Evolutionary conservation across 352 stramenopile genomes (phyloP), one percentile per base, ranked within the genome.

Genomic region (Phytophthora parvispora): DNA sequence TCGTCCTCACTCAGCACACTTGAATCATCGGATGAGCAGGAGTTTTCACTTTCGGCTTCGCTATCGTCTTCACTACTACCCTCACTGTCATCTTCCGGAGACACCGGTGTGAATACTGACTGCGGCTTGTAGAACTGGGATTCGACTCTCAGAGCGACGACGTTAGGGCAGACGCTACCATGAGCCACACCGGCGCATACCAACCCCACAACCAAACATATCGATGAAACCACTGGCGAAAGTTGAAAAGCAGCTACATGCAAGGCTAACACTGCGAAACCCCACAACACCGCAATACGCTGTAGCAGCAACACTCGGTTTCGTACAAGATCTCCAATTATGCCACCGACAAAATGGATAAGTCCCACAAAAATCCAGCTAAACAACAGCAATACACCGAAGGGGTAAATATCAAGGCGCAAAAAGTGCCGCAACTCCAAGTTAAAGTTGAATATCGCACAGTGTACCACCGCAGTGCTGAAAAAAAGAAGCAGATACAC

Each of bases 361-460:
- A 94, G 62, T 1, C 81, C 84, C 20, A 89, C 52, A 51, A 90
- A 67, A 22, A 73, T 74, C 81, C 83, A 92, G 31, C 77, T 75
- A 12, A 90, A 56, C 34, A 94, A 64, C 63, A 94, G 53, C 13
- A 86, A 70, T 5, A 90, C 50, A 2, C 86, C 83, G 18, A 94
- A 80, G 15, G 86, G 83, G 8, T 84, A 67, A 29, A 57, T 51
- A 4, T 94, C 79, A 40, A 93, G 69, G 10, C 32, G 59, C 29
- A 92, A 75, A 8, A 83, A 76, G 31, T 69, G 74, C 3, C 83
- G 80, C 13, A 94, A 20, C 16, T 81, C 80, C 18, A 75, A 63
- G 55, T 75, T 87, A 40, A 91, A 85, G 58, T 87, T 89, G 67
- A 92, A 90, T 36, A 90, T 73, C 31, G 78, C 78, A 40, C 79